Base-by-base conservation (phyloP, 2,329 filamentous ascomycete species). In the Pseudogymnoascus sp. region DNA sequence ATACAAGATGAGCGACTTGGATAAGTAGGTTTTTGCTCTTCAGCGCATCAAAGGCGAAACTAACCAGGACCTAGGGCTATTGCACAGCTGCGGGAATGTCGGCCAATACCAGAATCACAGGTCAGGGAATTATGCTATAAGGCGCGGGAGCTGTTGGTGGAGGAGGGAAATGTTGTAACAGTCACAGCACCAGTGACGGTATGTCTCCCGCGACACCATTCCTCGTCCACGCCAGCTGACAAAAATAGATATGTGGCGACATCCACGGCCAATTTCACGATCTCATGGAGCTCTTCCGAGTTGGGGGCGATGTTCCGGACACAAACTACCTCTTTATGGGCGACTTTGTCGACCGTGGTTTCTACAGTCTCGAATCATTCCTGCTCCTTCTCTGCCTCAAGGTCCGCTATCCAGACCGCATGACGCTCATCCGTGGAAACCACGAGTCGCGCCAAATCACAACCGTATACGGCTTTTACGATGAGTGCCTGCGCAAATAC, bases 261-360 rank as follows among this genome's bases (percentile, higher is more conserved):
- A 99, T 99, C 76, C 95, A 99, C 79, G 95, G 95, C 70, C 95
- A 99, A 79, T 98, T 98, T 77, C 93, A 98, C 78, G 95, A 99
- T 75, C 80, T 99, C 77, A 98, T 99, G 92, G 95, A 99, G 80
- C 86, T 99, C 63, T 99, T 99, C 85, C 96, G 96, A 81, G 98
- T 99, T 77, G 95, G 95, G 71, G 95, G 95, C 63, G 92, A 93
- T 66, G 97, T 96, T 76, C 95, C 95, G 70, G 95, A 99, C 78
- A 98, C 95, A 75, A 98, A 98, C 82, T 98, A 98, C 79, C 88
- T 98, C 70, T 98, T 98, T 81, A 98, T 99, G 92, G 93, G 95
- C 76, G 95, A 99, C 79, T 99, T 98, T 75, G 95, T 99, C 74
- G 95, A 99, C 78, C 88, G 95, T 81, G 95, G 95, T 68, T 99